Evolutionary conservation across 2,329 filamentous ascomycete species (phyloP).

Genomic region (Aspergillus eucalypticola): DNA sequence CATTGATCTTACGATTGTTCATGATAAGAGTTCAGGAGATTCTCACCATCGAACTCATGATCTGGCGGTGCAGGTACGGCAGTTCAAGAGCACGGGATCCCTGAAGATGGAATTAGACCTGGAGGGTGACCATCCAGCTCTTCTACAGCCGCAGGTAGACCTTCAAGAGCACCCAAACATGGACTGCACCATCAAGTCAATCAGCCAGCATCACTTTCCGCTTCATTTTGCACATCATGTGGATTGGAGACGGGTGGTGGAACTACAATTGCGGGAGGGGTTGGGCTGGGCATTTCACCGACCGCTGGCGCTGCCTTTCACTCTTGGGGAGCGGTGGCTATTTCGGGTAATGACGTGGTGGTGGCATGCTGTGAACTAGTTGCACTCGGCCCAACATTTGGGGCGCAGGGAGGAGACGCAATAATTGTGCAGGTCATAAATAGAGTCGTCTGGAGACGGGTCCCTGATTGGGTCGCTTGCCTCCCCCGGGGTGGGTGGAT

Average conservation of each 20-base stretch:
- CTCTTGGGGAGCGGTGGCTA: conserved; percentile 14
- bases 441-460: neutral
- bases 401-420: neutral
- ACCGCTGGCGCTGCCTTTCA: conserved; percentile 18
- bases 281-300: conserved; percentile 18
- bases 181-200: conserved; percentile 19
- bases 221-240: conserved; percentile 22
- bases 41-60: conserved; percentile 11
- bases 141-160: conserved; percentile 19
- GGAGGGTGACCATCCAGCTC: conserved; percentile 13
- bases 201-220: conserved; percentile 23
- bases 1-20: conserved; percentile 15
- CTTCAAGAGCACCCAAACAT: conserved; percentile 19
- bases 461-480: neutral
- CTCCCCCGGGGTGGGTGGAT: neutral
- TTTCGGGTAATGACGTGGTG: conserved; percentile 19
- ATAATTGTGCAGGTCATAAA: neutral
- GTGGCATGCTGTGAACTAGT: conserved; percentile 13
- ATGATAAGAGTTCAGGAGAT: conserved; percentile 6
- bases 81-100: conserved; percentile 13
- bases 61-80: conserved; percentile 15
- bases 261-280: conserved; percentile 20
- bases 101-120: conserved; percentile 19
- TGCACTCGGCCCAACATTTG: neutral
- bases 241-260: conserved; percentile 20